phyloP scores from a whole-genome alignment of 257 asterid genomes.

The Parsonsia alboflavescens region DNA sequence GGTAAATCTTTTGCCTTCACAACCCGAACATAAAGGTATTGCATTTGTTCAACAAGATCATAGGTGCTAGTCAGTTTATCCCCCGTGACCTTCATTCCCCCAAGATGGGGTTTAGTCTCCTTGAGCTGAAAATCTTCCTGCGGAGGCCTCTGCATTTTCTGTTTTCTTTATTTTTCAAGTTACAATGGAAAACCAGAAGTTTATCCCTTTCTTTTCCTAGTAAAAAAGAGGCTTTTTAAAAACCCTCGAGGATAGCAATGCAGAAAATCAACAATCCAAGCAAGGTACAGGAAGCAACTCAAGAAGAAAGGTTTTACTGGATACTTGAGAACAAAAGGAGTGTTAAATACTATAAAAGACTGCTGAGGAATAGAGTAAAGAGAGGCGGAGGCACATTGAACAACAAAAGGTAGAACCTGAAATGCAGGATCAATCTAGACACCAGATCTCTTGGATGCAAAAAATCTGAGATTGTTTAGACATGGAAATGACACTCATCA shows the following conservation, averaged over 20 bases:
- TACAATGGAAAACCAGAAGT: slow-evolving; percentile 4
- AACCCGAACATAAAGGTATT: slow-evolving; percentile 46
- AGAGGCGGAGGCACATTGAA: neutral
- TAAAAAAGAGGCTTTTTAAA: neutral
- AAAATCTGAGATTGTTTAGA: neutral
- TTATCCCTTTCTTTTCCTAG: neutral
- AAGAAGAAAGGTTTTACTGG: neutral
- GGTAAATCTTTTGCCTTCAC: slow-evolving; percentile 47
- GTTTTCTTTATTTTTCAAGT: neutral
- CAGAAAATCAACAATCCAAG: slow-evolving; percentile 1
- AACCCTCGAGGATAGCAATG: neutral
- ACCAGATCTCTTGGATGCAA: slow-evolving; percentile 11
- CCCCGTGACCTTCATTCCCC: slow-evolving; percentile 40
- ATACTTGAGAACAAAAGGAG: neutral
- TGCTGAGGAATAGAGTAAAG: neutral
- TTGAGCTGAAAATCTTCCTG: slow-evolving; percentile 43
- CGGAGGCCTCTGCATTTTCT: slow-evolving; percentile 41
- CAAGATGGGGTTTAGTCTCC: slow-evolving; percentile 52
- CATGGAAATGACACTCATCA: slow-evolving; percentile 12
- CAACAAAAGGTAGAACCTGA: slow-evolving; percentile 7
- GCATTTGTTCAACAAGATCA: slow-evolving; percentile 57
- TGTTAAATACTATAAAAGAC: neutral
- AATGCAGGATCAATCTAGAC: slow-evolving; percentile 11
- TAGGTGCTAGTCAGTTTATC: slow-evolving; percentile 51
- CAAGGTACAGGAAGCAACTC: slow-evolving; percentile 1